A percentile compares a stretch with the other conserved stretches of the same genome.
Conservation (phyloP, 768 basidiomycete species). For the Boletus fagicola region DNA sequence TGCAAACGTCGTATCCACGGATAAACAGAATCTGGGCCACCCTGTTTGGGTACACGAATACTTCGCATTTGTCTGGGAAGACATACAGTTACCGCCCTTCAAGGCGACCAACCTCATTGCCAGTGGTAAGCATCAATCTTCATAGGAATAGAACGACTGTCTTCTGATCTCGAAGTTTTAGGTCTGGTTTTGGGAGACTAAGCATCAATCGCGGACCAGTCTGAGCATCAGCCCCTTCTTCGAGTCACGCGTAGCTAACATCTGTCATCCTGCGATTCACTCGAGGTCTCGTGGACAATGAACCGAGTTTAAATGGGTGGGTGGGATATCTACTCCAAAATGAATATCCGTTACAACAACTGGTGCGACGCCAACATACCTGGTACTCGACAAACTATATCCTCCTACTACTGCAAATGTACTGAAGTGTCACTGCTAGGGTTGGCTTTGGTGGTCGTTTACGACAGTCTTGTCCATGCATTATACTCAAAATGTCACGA, state of each 20-base stretch:
- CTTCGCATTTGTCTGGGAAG: neutral
- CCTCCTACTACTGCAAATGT: neutral
- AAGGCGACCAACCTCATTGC: neutral
- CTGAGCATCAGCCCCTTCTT: neutral
- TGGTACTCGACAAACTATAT: neutral
- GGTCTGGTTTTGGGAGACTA: neutral
- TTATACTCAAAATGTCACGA: neutral
- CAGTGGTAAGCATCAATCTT: too few species aligned
- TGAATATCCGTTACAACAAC: neutral
- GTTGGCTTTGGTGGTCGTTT: neutral
- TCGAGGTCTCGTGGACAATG: neutral
- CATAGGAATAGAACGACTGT: too few species aligned
- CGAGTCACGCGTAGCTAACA: neutral
- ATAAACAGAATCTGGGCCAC: neutral
- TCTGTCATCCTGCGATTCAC: neutral
- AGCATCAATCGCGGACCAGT: neutral
- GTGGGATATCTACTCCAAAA: neutral
- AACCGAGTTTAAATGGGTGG: neutral
- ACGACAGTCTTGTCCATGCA: neutral
- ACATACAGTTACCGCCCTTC: neutral
- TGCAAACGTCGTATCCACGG: neutral
- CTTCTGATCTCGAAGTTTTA: too few species aligned
- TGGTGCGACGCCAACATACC: neutral
- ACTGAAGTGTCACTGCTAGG: too few species aligned
- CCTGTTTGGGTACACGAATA: neutral